Percentiles rank a stretch among this genome's conserved stretches.
These are phyloP conservation scores for Ascocoryne sarcoides DNA, from an alignment of 2,329 filamentous ascomycete species.

Conservation along the genomic window DNA sequence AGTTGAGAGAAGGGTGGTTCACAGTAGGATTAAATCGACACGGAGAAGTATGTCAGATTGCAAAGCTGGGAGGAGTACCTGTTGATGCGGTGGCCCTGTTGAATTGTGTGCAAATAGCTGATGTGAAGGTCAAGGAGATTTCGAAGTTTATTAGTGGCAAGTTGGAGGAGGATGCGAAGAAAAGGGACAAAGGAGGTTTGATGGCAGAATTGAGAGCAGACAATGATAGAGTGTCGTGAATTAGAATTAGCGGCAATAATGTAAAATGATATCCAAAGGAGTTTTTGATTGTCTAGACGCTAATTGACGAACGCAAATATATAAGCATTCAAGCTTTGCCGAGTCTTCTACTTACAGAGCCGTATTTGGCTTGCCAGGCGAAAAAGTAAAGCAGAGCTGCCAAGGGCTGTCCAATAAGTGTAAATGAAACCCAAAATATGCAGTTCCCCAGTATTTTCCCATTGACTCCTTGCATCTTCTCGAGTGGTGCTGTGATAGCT, in stretches of 20 bases:
- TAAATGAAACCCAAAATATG: conserved; percentile 96
- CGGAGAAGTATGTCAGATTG: conserved; percentile 39
- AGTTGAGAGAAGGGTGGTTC: conserved; percentile 62
- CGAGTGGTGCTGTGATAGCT: conserved; percentile 65
- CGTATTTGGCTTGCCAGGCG: conserved; percentile 97
- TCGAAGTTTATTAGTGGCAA: conserved; percentile 63
- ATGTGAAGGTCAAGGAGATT: conserved; percentile 74
- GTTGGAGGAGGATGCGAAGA: conserved; percentile 69
- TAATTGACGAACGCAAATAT: no score
- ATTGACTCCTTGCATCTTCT: conserved; percentile 66
- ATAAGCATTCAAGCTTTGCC: no score
- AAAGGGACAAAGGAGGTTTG: conserved; percentile 68
- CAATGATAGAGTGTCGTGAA: conserved; percentile 55
- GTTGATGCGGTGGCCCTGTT: conserved; percentile 74
- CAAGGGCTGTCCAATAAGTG: conserved; percentile 87
- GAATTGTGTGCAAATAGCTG: conserved; percentile 63
- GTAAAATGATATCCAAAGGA: no score
- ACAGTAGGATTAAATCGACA: conserved; percentile 53
- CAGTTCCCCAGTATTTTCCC: conserved; percentile 80
- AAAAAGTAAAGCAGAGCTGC: conserved; percentile 94
- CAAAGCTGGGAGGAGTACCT: conserved; percentile 78
- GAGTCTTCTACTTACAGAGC: conserved; percentile 64
- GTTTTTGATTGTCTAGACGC: no score
- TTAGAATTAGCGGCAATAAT: no score
- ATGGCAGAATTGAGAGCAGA: conserved; percentile 74